phyloP scores from a whole-genome alignment of 495 filamentous ascomycete genomes.

The Penicillium silybi region DNA sequence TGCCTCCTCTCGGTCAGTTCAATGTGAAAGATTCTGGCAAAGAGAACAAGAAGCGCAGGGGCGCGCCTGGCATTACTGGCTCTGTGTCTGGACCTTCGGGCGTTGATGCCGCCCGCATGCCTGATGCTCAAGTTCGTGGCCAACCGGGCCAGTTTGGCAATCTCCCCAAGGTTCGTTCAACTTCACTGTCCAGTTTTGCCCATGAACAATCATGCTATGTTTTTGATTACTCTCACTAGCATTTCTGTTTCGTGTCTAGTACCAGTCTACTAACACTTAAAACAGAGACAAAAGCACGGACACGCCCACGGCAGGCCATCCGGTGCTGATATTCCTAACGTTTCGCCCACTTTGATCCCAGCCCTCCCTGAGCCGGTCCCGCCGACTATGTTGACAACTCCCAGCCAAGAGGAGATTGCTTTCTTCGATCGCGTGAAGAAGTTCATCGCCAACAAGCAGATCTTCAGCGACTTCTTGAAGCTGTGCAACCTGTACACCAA shows the following conservation, averaged over 20 bases:
- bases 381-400: conserved; percentile 54
- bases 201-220: background rate
- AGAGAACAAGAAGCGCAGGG: conserved; percentile 75
- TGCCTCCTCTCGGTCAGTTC: conserved; percentile 95
- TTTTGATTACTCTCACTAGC: background rate
- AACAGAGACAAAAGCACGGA: conserved; percentile 61
- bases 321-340: conserved; percentile 59
- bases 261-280: background rate
- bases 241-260: background rate
- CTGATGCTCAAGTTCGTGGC: conserved; percentile 30
- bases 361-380: conserved; percentile 80
- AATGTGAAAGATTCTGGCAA: conserved; percentile 65
- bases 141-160: conserved; percentile 37
- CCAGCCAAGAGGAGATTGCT: conserved; percentile 74
- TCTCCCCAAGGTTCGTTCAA: conserved; percentile 48
- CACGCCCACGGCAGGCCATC: conserved; percentile 58
- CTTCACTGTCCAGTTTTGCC: background rate
- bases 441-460: conserved; percentile 84
- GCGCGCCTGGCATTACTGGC: conserved; percentile 34
- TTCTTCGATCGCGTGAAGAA: conserved; percentile 98
- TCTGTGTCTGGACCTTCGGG: conserved; percentile 31
- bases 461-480: conserved; percentile 92
- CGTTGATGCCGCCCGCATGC: conserved; percentile 34
- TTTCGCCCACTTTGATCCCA: conserved; percentile 84
- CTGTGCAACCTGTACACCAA: conserved; percentile 90